Evolutionary conservation across 2,329 filamentous ascomycete species (phyloP).

Genomic region (Aspergillus latus): DNA sequence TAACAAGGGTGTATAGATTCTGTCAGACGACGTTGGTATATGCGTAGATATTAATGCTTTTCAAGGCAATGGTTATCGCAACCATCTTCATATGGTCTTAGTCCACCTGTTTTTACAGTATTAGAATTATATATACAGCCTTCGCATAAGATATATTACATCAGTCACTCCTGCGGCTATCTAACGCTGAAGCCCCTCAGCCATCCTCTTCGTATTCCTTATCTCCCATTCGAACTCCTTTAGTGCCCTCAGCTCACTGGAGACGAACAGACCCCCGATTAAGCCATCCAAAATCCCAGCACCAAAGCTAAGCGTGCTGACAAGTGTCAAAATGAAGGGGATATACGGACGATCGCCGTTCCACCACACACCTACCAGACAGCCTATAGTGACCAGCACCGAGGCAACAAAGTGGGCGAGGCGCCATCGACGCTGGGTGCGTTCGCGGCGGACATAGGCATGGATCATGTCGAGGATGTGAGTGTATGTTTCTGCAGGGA

Average conservation of each 20-base stretch:
- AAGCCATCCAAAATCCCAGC: slow-evolving; percentile 80
- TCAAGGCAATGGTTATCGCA: too few relatives aligned
- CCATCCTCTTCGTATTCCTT: slow-evolving; percentile 55
- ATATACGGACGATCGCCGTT: slow-evolving; percentile 64
- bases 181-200: not conserved
- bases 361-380: slow-evolving; percentile 84
- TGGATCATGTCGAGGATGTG: slow-evolving; percentile 70
- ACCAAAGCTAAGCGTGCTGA: slow-evolving; percentile 74
- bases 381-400: slow-evolving; percentile 67
- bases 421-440: slow-evolving; percentile 69
- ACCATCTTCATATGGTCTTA: too few relatives aligned
- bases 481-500: slow-evolving; percentile 60
- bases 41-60: too few relatives aligned
- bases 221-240: slow-evolving; percentile 96
- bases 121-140: too few relatives aligned
- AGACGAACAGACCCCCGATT: slow-evolving; percentile 83
- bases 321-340: slow-evolving; percentile 73
- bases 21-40: too few relatives aligned
- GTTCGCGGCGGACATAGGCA: slow-evolving; percentile 69
- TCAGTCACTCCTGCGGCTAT: not conserved
- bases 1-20: too few relatives aligned
- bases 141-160: not conserved
- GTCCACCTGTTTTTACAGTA: too few relatives aligned
- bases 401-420: slow-evolving; percentile 71
- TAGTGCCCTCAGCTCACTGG: slow-evolving; percentile 75